Base-by-base conservation (phyloP, 1,284 basidiomycete genomes). In the Ceratobasidium sp. region DNA sequence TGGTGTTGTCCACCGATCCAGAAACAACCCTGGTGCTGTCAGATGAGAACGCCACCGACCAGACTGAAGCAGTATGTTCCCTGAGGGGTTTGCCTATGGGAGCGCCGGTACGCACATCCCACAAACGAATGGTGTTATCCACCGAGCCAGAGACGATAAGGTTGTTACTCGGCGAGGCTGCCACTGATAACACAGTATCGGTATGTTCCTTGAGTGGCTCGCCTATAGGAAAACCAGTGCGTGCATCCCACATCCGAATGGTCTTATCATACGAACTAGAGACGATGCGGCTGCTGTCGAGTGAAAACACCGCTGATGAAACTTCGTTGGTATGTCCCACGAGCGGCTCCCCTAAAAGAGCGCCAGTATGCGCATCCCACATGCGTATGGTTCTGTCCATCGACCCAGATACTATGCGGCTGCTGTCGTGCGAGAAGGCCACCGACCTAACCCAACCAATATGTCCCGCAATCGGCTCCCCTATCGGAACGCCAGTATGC, bases 331-430 rank as follows among this genome's bases (percentile, higher is more conserved):
- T 74, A 57, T 75, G 74, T 5, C 74, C 72, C 9, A 59, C 48
- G 17, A 74, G 6, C 19, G 67, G 48, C 9, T 51, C 62, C 24
- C 50, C 8, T 31, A 65, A 9, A 5, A 11, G 7, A 22, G 22
- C 31, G 6, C 71, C 60, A 19, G 71, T 73, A 11, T 50, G 14
- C 24, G 41, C 24, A 48, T 75, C 74, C 74, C 74, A 75, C 8
- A 74, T 33, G 15, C 47, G 74, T 22, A 75, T 9, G 6, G 74
- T 75, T 15, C 29, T 44, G 47, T 75, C 73, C n/a, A 15, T 17
- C 51, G 74, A 75, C 29, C 33, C 74, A 29, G 74, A 75, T 5
- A 44, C 59, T 45, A 75, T 64, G n/a, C 29, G 57, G 27, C 45
- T 33, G 27, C 57, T 50, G 48, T 75, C 72, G 17, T 60, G 51